phyloP scores from a whole-genome alignment of 768 basidiomycete genomes.

The Tricholoma furcatifolium region DNA sequence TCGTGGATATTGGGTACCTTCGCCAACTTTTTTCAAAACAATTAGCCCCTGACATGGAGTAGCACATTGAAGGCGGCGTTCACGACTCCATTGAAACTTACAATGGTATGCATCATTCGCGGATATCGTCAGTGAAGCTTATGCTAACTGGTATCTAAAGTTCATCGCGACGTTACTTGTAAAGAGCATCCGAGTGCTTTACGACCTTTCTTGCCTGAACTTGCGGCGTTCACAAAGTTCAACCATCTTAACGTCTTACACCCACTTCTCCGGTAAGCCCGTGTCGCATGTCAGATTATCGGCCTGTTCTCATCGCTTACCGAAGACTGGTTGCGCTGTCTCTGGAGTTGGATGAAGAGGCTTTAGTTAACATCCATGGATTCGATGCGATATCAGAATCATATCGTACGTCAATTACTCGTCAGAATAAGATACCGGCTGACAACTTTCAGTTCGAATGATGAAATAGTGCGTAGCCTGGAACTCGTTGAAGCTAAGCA shows the following conservation, averaged over 20 bases:
- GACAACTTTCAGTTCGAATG: constrained; percentile 31
- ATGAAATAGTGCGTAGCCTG: constrained; percentile 41
- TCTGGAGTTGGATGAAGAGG: constrained; percentile 42
- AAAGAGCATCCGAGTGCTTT: constrained; percentile 32
- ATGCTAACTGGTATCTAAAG: constrained; percentile 14
- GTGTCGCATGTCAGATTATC: not conserved
- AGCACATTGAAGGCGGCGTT: constrained; percentile 63
- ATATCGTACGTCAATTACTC: constrained; percentile 23
- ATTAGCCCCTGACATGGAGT: not conserved
- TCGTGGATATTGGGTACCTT: constrained; percentile 47
- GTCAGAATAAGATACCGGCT: not conserved
- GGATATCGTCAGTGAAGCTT: not conserved
- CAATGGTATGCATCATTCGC: constrained; percentile 42
- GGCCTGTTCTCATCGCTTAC: not conserved
- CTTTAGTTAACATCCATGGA: constrained; percentile 36
- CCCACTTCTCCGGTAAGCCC: constrained; percentile 30
- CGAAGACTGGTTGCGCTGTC: constrained; percentile 34
- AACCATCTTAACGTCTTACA: constrained; percentile 35
- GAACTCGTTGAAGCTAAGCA: not conserved
- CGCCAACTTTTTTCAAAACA: not conserved
- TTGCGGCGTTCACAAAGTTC: constrained; percentile 29
- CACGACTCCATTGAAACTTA: constrained; percentile 64
- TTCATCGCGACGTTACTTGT: constrained; percentile 27
- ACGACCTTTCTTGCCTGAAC: constrained; percentile 31
- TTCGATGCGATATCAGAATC: constrained; percentile 34